Evolutionary conservation across 1,139 yeast species (phyloP).

Genomic region (Blastobotrys aristatus): DNA sequence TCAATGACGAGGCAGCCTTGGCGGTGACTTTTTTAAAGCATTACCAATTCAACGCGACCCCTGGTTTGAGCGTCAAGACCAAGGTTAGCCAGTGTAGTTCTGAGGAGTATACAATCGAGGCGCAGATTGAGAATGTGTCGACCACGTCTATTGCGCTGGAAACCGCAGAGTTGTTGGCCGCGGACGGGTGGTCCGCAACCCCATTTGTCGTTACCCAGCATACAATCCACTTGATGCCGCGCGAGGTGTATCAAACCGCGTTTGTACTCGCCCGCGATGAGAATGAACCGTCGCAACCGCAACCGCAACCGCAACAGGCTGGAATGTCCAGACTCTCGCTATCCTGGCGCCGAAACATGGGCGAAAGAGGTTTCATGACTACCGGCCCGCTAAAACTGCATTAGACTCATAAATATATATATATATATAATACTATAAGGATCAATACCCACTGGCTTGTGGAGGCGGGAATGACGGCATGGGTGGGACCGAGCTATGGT

Average conservation of each 20-base stretch:
- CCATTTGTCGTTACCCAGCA: constrained; percentile 16
- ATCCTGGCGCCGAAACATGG: constrained; percentile 37
- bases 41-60: constrained; percentile 31
- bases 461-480: constrained; percentile 8
- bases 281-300: constrained; percentile 8
- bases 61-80: constrained; percentile 32
- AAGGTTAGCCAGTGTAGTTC: constrained; percentile 19
- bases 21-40: constrained; percentile 24
- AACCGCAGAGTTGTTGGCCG: constrained; percentile 29
- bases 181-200: constrained; percentile 28
- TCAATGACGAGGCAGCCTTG: constrained; percentile 12
- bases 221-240: constrained; percentile 16
- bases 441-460: background rate
- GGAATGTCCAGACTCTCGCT: constrained; percentile 27
- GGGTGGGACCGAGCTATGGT: constrained; percentile 8
- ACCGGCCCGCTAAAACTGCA: constrained; percentile 23
- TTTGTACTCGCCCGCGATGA: constrained; percentile 17
- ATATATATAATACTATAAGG: background rate
- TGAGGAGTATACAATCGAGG: constrained; percentile 27
- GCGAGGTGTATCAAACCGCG: constrained; percentile 22
- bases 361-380: constrained; percentile 35
- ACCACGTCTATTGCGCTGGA: constrained; percentile 30
- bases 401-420: background rate
- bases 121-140: constrained; percentile 35
- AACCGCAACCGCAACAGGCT: constrained; percentile 11